Base-by-base conservation (phyloP, 2,329 filamentous ascomycete genomes). In the Phialophora chinensis region DNA sequence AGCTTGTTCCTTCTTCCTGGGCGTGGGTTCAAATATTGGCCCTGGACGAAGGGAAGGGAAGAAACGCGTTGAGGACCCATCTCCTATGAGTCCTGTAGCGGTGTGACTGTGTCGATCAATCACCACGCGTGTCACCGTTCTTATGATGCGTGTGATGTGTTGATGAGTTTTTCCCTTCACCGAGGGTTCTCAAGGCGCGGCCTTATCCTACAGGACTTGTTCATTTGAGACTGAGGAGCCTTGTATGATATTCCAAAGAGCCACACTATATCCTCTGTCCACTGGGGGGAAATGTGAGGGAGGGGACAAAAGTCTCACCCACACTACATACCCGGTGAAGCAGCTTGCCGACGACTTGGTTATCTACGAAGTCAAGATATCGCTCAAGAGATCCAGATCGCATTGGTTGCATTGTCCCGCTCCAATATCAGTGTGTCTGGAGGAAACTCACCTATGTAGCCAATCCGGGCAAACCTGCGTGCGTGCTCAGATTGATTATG, bases 41-140 rank as follows among this genome's bases (percentile, higher is more conserved):
- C 38, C 38, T 44, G 38, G 38, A 44, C 38, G 38, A 44, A 44
- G 38, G 38, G 38, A 44, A 44, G 38, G 38, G 38, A 44, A 44
- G 38, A n/a, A n/a, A 44, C 17, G 6, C 38, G 38, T 20, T 20
- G 38, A 44, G 14, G 38, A 17, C 1, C 35, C 35, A 17, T n/a
- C 12, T 44, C 14, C 33, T 35, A 12, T 2, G 33, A 2, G 4
- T 44, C 6, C 38, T 20, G 6, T 8, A 8, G 17, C n/a, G 38
- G 38, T 44, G 38, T 44, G 38, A n/a, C 38, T 44, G 38, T n/a
- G 38, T 44, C 38, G 14, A 44, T 42, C 12, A 17, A 17, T 42
- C 17, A 42, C 14, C 35, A 42, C 12, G 35, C 35, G 12, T 42
- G 4, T 42, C 14, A 5, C 35, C 14, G 14, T 14, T 17, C 35